phyloP scores from a whole-genome alignment of 1,284 basidiomycete genomes.

The Phellopilus nigrolimitatus region DNA sequence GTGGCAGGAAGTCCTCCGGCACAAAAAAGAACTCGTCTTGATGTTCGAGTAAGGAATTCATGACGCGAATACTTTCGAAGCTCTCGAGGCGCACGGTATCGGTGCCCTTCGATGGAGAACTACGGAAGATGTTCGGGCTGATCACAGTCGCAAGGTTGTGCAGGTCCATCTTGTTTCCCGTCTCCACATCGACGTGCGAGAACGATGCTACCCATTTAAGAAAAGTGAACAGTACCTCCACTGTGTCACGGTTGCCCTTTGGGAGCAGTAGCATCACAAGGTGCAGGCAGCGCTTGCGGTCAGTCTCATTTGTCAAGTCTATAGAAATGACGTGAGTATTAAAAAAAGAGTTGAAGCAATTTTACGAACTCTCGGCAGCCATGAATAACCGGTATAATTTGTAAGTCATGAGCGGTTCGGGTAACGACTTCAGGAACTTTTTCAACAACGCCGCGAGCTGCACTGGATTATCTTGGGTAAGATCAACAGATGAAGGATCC shows the following conservation, averaged over 20 bases:
- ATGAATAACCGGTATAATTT: constrained; percentile 89
- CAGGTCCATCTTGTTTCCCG: constrained; percentile 98
- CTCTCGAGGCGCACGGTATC: constrained; percentile 92
- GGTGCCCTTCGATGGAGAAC: constrained; percentile 64
- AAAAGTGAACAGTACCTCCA: constrained; percentile 98
- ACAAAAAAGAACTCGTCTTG: constrained; percentile 94
- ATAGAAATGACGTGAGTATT: constrained; percentile 16
- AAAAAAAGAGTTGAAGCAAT: constrained; percentile 9
- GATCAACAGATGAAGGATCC: constrained; percentile 84
- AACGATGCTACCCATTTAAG: constrained; percentile 99
- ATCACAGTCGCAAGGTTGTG: constrained; percentile 97
- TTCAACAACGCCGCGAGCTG: constrained; percentile 96
- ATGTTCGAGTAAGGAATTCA: constrained; percentile 82
- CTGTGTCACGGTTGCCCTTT: constrained; percentile 91
- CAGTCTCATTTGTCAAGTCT: constrained; percentile 75
- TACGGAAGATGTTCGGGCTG: constrained; percentile 88
- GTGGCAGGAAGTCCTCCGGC: constrained; percentile 78
- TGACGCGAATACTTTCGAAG: constrained; percentile 84
- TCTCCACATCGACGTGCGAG: constrained; percentile 96
- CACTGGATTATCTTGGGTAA: constrained; percentile 93
- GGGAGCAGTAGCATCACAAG: constrained; percentile 86
- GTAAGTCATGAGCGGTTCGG: constrained; percentile 94
- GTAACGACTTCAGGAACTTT: constrained; percentile 94
- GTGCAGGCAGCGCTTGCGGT: constrained; percentile 83
- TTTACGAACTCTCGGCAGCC: constrained; percentile 75